Evolutionary conservation across 768 basidiomycete species (phyloP).

Genomic region (Pilatotrama ljubarskyi): DNA sequence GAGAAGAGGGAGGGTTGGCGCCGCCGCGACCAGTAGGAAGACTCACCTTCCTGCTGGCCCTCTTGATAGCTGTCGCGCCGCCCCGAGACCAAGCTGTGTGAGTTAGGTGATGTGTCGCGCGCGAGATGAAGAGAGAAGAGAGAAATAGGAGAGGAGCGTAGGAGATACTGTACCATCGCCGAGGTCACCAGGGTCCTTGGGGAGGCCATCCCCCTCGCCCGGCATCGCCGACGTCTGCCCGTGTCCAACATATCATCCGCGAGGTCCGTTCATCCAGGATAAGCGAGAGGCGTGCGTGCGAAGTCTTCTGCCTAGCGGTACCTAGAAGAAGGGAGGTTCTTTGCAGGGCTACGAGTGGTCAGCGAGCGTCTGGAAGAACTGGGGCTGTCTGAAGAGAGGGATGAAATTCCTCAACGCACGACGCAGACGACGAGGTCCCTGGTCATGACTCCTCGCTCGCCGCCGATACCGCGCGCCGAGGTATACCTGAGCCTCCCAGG

Average conservation of each 20-base stretch:
- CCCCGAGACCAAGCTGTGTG: too few relatives aligned
- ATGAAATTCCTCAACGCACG: not conserved
- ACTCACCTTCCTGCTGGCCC: not conserved
- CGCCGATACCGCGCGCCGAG: not conserved
- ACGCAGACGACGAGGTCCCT: conserved; percentile 3
- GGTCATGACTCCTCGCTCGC: conserved; percentile 7
- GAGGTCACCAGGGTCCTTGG: conserved; percentile 2
- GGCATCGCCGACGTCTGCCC: conserved; percentile 8
- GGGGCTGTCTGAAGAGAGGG: too few relatives aligned
- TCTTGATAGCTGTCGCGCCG: not conserved
- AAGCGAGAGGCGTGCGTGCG: too few relatives aligned
- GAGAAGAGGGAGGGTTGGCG: not conserved
- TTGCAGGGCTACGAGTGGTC: not conserved
- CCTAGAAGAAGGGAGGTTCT: not conserved
- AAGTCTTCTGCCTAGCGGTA: not conserved
- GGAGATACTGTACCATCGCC: conserved; percentile 5
- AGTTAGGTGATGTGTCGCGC: too few relatives aligned
- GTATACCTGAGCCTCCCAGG: too few relatives aligned
- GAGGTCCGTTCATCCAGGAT: not conserved
- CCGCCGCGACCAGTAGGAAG: conserved; percentile 4
- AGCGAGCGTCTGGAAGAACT: not conserved
- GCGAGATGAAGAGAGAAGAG: not conserved
- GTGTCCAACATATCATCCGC: not conserved
- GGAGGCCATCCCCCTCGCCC: conserved; percentile 7
- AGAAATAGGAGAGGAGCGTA: too few relatives aligned